Percentiles rank a stretch among this genome's conserved stretches.
phyloP scores from a whole-genome alignment of 495 filamentous ascomycete species.

The Bryoglossum gracile region DNA sequence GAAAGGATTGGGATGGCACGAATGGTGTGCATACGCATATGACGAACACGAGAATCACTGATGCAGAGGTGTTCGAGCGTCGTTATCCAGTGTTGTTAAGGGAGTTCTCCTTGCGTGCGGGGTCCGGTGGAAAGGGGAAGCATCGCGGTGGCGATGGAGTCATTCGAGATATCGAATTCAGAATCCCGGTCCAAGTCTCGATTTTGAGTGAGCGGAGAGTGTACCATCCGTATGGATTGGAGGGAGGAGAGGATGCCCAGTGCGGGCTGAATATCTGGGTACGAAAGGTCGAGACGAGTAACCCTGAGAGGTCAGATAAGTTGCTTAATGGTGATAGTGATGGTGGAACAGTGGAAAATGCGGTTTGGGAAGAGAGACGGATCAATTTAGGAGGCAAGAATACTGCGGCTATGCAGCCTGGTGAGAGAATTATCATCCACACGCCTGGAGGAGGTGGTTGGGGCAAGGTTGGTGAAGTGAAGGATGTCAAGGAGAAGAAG shows the following conservation, averaged over 20 bases:
- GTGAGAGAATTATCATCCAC: constrained; percentile 74
- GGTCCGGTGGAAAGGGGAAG: constrained; percentile 64
- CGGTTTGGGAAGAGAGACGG: constrained; percentile 52
- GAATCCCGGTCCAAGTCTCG: constrained; percentile 77
- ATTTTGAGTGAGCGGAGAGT: constrained; percentile 86
- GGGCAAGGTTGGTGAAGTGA: constrained; percentile 53
- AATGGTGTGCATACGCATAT: constrained; percentile 92
- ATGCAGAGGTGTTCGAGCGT: constrained; percentile 91
- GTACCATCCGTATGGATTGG: constrained; percentile 80
- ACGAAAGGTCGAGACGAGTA: constrained; percentile 49
- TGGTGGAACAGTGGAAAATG: constrained; percentile 26
- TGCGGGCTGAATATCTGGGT: constrained; percentile 87
- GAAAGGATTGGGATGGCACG: constrained; percentile 80
- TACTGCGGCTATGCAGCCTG: constrained; percentile 74
- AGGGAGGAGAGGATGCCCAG: constrained; percentile 74
- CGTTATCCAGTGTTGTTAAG: constrained; percentile 84
- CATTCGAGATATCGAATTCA: constrained; percentile 89
- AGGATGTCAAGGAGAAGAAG: constrained; percentile 28
- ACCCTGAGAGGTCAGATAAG: constrained; percentile 36
- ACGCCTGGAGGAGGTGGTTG: constrained; percentile 72
- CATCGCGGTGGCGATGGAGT: constrained; percentile 87
- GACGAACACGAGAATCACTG: constrained; percentile 99
- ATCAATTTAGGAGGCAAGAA: constrained; percentile 94
- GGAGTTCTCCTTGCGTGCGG: constrained; percentile 68
- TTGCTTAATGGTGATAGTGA: constrained; percentile 24